phyloP scores from a whole-genome alignment of 495 filamentous ascomycete species.

The Tuber microsphaerosporum region DNA sequence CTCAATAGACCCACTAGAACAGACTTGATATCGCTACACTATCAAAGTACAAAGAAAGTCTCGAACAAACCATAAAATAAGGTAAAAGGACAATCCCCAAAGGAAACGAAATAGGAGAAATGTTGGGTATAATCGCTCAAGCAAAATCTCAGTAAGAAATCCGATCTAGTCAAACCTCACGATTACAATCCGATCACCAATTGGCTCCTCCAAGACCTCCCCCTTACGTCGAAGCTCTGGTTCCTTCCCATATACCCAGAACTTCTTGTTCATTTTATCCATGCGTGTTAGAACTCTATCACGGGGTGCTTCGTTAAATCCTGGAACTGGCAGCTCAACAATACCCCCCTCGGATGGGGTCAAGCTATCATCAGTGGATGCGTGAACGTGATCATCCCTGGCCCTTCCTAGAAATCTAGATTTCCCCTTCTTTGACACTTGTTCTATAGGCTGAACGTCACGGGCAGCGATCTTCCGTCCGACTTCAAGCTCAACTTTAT shows the following conservation, averaged over 20 bases:
- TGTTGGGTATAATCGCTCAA: not conserved
- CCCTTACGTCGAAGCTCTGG: constrained; percentile 26
- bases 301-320: constrained; percentile 20
- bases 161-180: constrained; percentile 27
- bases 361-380: not conserved
- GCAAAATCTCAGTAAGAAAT: not conserved
- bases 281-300: constrained; percentile 31
- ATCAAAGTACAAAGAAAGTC: not conserved
- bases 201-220: constrained; percentile 12
- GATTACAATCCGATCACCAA: constrained; percentile 34
- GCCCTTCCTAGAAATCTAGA: constrained; percentile 23
- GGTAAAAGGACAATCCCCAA: not conserved
- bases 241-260: constrained; percentile 38
- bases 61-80: not conserved
- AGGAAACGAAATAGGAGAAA: not conserved
- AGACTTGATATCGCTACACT: not conserved
- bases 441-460: constrained; percentile 14
- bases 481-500: constrained; percentile 21
- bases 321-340: constrained; percentile 25
- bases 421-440: constrained; percentile 15
- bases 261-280: constrained; percentile 31
- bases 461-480: constrained; percentile 24
- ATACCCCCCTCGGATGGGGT: not conserved
- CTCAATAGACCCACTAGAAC: not conserved
- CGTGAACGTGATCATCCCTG: constrained; percentile 9